Conservation (phyloP, 2,329 filamentous ascomycete genomes). For the Magnaporthiopsis poae region DNA sequence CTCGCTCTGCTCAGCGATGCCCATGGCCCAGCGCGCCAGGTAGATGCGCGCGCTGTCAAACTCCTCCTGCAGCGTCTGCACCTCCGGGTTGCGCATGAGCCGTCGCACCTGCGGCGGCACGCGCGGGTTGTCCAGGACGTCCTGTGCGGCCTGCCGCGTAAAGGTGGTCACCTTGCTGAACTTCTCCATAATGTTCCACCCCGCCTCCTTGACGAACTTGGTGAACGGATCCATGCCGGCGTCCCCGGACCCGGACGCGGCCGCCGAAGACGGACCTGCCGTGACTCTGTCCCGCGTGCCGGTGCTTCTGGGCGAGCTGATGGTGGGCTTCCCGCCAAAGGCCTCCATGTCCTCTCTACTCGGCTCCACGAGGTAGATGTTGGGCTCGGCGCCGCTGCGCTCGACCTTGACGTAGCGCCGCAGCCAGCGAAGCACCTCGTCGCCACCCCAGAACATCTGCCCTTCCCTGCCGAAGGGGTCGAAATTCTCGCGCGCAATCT, state of each 20-base stretch:
- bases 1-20: constrained; percentile 93
- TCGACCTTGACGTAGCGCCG: constrained; percentile 75
- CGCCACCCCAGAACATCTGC: constrained; percentile 92
- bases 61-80: constrained; percentile 90
- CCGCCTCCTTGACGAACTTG: constrained; percentile 86
- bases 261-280: constrained; percentile 19
- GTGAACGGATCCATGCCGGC: constrained; percentile 84
- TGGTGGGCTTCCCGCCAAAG: constrained; percentile 58
- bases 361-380: constrained; percentile 84
- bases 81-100: constrained; percentile 80
- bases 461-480: constrained; percentile 77
- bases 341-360: constrained; percentile 65
- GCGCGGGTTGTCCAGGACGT: constrained; percentile 82
- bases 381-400: constrained; percentile 74
- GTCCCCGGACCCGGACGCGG: constrained; percentile 32
- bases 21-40: constrained; percentile 94
- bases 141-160: constrained; percentile 80
- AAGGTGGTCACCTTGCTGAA: constrained; percentile 97
- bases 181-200: constrained; percentile 94
- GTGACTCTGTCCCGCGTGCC: constrained; percentile 29
- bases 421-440: constrained; percentile 87
- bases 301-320: constrained; percentile 24
- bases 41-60: constrained; percentile 95
- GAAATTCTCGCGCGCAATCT: constrained; percentile 70
- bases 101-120: constrained; percentile 79